A percentile compares a stretch with the other conserved stretches of the same genome.
phyloP scores from a whole-genome alignment of 306 rosid species.

The Prunus padus region DNA sequence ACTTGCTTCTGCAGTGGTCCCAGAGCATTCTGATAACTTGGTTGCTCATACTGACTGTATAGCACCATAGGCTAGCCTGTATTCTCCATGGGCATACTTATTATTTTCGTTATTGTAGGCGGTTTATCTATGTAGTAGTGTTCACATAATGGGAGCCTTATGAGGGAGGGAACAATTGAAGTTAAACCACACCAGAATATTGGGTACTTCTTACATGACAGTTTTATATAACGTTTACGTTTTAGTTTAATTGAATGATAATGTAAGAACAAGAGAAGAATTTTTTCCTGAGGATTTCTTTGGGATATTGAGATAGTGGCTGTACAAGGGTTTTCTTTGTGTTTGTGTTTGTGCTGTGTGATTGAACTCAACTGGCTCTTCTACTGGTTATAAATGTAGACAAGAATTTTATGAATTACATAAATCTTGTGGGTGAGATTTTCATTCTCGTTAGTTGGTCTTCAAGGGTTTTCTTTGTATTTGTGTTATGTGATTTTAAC shows the following conservation, averaged over 20 bases:
- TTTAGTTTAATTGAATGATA: background rate
- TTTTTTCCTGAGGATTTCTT: background rate
- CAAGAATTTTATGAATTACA: background rate
- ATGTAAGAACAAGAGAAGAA: background rate
- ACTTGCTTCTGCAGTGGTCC: background rate
- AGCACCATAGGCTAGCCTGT: background rate
- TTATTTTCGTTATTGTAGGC: background rate
- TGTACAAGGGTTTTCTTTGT: background rate
- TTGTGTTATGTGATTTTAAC: too few relatives aligned
- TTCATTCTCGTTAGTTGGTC: background rate
- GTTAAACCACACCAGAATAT: background rate
- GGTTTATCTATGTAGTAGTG: background rate
- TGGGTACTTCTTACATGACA: background rate
- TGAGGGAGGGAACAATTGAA: background rate
- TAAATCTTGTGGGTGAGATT: background rate
- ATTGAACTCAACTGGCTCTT: background rate
- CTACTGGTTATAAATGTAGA: background rate
- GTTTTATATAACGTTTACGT: too few relatives aligned
- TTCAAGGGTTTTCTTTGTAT: too few relatives aligned
- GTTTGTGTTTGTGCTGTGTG: background rate
- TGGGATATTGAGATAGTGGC: background rate
- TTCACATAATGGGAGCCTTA: background rate
- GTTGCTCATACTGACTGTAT: too few relatives aligned
- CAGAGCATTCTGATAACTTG: conserved; percentile 4
- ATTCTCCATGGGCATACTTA: background rate